Evolutionary conservation across 2,329 filamentous ascomycete genomes (phyloP).

Genomic region (Diaporthe eres): DNA sequence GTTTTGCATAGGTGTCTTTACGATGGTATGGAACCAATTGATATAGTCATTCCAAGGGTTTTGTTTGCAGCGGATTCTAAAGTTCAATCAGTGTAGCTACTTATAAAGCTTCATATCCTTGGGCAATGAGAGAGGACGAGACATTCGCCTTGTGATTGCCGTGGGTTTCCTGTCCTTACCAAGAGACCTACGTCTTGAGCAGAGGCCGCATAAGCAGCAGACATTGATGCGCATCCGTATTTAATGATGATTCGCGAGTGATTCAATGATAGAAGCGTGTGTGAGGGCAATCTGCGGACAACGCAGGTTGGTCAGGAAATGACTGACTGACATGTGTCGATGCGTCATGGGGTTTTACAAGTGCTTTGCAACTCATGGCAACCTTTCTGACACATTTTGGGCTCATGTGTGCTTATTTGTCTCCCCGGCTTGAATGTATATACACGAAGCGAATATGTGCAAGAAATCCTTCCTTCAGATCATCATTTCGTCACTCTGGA

Average conservation of each 20-base stretch:
- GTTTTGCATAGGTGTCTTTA: neutral
- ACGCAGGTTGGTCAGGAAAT: too few species aligned
- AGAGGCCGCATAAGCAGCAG: too few species aligned
- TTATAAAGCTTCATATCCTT: neutral
- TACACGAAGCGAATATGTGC: slow-evolving; percentile 10
- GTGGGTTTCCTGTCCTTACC: neutral
- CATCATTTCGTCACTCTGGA: neutral
- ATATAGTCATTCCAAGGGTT: fast-evolving
- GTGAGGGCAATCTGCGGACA: too few species aligned
- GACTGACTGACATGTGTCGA: neutral
- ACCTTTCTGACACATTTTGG: neutral
- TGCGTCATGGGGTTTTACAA: neutral
- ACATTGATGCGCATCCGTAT: neutral
- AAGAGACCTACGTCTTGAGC: too few species aligned
- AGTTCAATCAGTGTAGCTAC: neutral
- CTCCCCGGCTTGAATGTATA: neutral
- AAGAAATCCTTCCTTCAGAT: neutral
- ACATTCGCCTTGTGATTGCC: neutral
- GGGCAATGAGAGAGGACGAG: neutral
- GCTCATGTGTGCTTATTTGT: neutral
- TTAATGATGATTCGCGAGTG: neutral
- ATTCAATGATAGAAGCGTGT: too few species aligned
- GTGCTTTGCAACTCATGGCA: neutral
- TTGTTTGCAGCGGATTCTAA: neutral
- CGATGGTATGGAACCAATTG: neutral